These are phyloP conservation scores for Rhodosporidiobolus sp. DNA, from an alignment of 768 basidiomycete species.

Conservation along the genomic window DNA sequence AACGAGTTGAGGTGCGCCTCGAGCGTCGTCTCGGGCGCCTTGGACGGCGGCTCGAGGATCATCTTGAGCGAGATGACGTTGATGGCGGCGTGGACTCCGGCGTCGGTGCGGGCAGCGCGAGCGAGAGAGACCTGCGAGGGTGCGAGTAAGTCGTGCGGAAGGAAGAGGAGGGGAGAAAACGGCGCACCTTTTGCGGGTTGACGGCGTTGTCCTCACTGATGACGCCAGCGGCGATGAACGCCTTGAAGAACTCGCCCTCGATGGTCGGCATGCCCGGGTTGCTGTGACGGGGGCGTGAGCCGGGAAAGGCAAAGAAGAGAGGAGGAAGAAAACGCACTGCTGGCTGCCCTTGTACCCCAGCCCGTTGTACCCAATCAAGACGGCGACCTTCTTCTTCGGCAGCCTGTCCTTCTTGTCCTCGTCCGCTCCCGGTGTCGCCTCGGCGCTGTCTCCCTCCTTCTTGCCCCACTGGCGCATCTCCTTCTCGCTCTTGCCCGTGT, in stretches of 20 bases:
- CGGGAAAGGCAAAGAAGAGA: not conserved
- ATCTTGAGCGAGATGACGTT: slow-evolving; percentile 69
- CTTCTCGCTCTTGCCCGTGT: slow-evolving; percentile 20
- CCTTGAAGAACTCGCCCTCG: slow-evolving; percentile 82
- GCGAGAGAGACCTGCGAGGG: slow-evolving; percentile 68
- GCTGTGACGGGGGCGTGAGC: slow-evolving; percentile 49
- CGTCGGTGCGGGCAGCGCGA: slow-evolving; percentile 91
- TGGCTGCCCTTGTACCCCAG: slow-evolving; percentile 93
- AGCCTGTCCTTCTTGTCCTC: slow-evolving; percentile 43
- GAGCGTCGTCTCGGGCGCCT: slow-evolving; percentile 70
- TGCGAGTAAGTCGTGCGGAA: not conserved
- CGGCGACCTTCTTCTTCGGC: slow-evolving; percentile 78
- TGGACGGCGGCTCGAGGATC: slow-evolving; percentile 49
- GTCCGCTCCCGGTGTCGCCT: not conserved
- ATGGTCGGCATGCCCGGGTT: slow-evolving; percentile 76
- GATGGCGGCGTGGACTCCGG: slow-evolving; percentile 94
- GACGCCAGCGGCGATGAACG: slow-evolving; percentile 81
- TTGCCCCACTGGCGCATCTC: slow-evolving; percentile 28
- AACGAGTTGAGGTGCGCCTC: slow-evolving; percentile 73
- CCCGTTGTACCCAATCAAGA: slow-evolving; percentile 87
- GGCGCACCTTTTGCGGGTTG: slow-evolving; percentile 73
- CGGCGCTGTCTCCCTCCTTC: not conserved
- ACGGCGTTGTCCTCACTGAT: slow-evolving; percentile 93
- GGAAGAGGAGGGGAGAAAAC: not conserved
- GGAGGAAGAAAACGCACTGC: slow-evolving; percentile 61